A percentile compares a stretch with the other conserved stretches of the same genome.
Evolutionary conservation across 2,329 filamentous ascomycete genomes (phyloP).

Genomic region (Calonectria hongkongensis): DNA sequence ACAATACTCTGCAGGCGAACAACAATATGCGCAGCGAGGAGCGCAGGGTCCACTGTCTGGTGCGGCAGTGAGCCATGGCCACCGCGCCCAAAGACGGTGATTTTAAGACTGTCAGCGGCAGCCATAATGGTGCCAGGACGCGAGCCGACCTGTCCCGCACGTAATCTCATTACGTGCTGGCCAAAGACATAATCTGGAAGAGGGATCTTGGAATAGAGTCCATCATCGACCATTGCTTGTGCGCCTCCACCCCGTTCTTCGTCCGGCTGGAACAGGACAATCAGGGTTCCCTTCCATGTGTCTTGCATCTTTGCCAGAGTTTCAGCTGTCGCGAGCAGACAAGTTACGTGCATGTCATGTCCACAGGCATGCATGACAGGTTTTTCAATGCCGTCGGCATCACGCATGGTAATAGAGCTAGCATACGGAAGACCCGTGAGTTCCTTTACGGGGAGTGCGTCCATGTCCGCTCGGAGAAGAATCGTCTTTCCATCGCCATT

Average conservation of each 20-base stretch:
- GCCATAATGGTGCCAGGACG: constrained; percentile 53
- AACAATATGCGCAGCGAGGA: constrained; percentile 65
- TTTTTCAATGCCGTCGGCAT: constrained; percentile 53
- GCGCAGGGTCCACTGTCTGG: constrained; percentile 65
- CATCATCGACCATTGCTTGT: constrained; percentile 61
- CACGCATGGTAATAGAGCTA: constrained; percentile 56
- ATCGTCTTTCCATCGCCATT: constrained; percentile 74
- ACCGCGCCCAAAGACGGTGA: constrained; percentile 61
- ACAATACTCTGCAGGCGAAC: constrained; percentile 59
- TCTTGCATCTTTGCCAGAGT: constrained; percentile 65
- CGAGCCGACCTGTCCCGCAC: constrained; percentile 58
- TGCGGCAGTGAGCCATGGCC: constrained; percentile 66
- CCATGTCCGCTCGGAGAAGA: constrained; percentile 77
- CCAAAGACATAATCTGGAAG: constrained; percentile 62
- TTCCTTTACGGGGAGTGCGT: constrained; percentile 76
- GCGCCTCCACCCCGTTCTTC: constrained; percentile 80
- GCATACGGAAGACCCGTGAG: constrained; percentile 73
- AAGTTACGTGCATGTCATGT: constrained; percentile 79
- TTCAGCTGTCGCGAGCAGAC: constrained; percentile 73
- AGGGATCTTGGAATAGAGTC: constrained; percentile 57
- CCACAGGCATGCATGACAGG: constrained; percentile 82
- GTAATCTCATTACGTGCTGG: constrained; percentile 56
- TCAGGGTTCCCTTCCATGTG: constrained; percentile 77
- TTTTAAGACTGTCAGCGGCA: constrained; percentile 53
- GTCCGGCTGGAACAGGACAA: constrained; percentile 80